Evolutionary conservation across 1,284 basidiomycete species (phyloP).

Genomic region (Pseudozyma hubeiensis): DNA sequence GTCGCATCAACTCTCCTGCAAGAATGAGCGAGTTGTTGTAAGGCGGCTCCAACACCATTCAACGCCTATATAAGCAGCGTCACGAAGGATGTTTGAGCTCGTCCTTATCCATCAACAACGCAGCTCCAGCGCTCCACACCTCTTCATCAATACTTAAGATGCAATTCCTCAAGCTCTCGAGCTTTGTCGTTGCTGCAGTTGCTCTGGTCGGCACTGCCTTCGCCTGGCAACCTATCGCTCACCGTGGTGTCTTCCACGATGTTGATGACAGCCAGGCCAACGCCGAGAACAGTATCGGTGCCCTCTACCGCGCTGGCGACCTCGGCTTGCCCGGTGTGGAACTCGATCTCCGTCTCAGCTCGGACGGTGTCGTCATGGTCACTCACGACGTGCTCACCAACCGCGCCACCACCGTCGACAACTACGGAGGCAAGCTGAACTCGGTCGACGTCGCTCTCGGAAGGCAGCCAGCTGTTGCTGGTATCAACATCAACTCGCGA

Average conservation of each 20-base stretch:
- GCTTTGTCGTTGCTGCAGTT: slow-evolving; percentile 1
- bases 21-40: too few species aligned
- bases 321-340: slow-evolving; percentile 10
- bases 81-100: too few species aligned
- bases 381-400: slow-evolving; percentile 10
- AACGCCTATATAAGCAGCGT: too few species aligned
- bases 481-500: slow-evolving; percentile 8
- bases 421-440: slow-evolving; percentile 12
- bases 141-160: not conserved
- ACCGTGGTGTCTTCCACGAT: slow-evolving; percentile 14
- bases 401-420: slow-evolving; percentile 11
- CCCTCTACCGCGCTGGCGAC: slow-evolving; percentile 8
- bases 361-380: slow-evolving; percentile 8
- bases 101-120: too few species aligned
- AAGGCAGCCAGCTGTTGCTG: slow-evolving; percentile 2
- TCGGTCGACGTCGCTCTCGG: slow-evolving; percentile 6
- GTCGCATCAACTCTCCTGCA: too few species aligned
- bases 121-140: too few species aligned
- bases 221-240: slow-evolving; percentile 12
- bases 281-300: slow-evolving; percentile 7
- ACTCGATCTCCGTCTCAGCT: slow-evolving; percentile 12
- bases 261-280: slow-evolving; percentile 15
- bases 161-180: slow-evolving; percentile 1
- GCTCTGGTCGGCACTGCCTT: slow-evolving; percentile 1
- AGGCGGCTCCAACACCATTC: too few species aligned